Base-by-base conservation (phyloP, 2,329 filamentous ascomycete species). In the Nothopassalora personata region DNA sequence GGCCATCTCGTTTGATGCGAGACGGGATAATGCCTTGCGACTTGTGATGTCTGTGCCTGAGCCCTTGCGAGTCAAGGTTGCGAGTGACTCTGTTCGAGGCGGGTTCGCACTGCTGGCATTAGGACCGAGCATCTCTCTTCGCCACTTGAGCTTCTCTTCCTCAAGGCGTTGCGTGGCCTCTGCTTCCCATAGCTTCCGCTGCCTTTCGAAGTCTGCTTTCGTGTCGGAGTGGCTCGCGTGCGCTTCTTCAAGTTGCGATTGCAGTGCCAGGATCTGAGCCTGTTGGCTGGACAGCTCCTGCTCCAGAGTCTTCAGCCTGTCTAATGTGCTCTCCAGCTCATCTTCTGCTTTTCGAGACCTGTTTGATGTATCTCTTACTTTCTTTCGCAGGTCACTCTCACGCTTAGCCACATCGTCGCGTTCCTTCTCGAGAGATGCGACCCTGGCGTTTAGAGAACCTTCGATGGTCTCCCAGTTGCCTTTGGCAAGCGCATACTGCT, bases 381-480 rank as follows among this genome's bases (percentile, higher is more conserved):
- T 97, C 72, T 88, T 90, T 65, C 94, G 83, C 75, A 96, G 84
- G 43, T 97, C 94, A 5, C 85, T 87, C 75, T 99, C 94, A 59
- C 90, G 86, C 66, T 86, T 86, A 53, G 86, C 81, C 8, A 90
- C 84, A 69, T 99, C 94, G 70, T 97, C 92, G 57, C 90, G 85
- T 73, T 99, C 95, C 71, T 89, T 94, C 73, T 99, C 94, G 9
- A 97, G 79, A 53, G 80, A 87, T 4, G 86, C 82, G 10, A 94
- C 82, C 58, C 92, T 85, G 23, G 90, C 85, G 53, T 93, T 83
- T 33, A 99, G 76, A 2, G 90, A 95, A 9, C 89, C 85, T 74
- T 99, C 93, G 62, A 99, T 95, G 0, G 91, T 90, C 71, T 97
- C 92, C 94, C 95, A 99, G 68, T 99, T 99, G 70, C 96, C 91